Evolutionary conservation across 2,329 filamentous ascomycete genomes (phyloP), one percentile per base, ranked within the genome.

Genomic region (Xylariaceae sp.): DNA sequence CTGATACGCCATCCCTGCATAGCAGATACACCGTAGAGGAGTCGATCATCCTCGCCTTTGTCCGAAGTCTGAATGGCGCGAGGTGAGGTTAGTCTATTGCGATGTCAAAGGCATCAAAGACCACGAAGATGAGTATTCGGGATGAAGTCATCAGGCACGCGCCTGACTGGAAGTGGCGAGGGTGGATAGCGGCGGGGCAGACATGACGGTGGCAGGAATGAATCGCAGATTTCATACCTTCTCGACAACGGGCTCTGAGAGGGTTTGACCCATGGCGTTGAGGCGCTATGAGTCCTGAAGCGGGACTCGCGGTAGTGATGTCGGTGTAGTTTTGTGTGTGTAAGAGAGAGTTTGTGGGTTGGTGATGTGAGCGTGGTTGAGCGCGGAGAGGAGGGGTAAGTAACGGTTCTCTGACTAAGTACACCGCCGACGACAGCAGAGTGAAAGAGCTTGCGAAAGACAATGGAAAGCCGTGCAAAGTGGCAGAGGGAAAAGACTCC

Each of bases 1-100:
- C 88, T 95, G 73, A 98, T 97, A 74, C 93, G 87, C 93, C 93
- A 98, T 76, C 93, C 93, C 73, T 98, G 93, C 93, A 98, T 98
- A 71, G 90, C 90, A 56, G 93, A 98, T 56, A 97, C 83, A 65
- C 93, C 93, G 70, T 88, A 98, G 66, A 93, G 72, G 66, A 95
- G 83, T 66, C 88, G 85, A 56, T 95, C 90, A 87, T 97, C 91
- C 73, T 89, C 84, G 71, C 91, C 91, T 66, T 83, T 83, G 67
- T 86, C 84, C 63, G 93, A 98, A 72, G 83, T 77, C 93, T 97
- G 50, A 29, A 51, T 47, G 34, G 14, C 42, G 14, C 12, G 44
- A n/a, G 27, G 33, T 32, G 11, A 38, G 22, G 38, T 53, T 34
- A 53, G 50, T 32, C 22, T 42, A n/a, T 12, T 25, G 43, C 37